Conservation (phyloP, 345 rosid species). For the Populus simonii region DNA sequence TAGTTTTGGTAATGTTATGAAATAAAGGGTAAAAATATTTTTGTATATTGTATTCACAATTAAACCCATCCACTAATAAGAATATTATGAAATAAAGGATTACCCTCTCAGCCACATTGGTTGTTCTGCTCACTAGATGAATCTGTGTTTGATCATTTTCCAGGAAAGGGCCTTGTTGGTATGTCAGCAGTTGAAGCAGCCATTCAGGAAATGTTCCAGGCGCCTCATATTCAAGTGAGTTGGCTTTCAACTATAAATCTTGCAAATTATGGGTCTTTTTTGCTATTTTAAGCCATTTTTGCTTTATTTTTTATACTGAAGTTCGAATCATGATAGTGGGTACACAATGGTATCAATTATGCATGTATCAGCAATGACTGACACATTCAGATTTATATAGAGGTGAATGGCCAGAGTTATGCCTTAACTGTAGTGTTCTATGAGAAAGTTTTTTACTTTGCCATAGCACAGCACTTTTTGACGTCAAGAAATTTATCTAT, state of each 20-base stretch:
- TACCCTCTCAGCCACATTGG: neutral
- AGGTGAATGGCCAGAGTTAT: neutral
- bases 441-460: neutral
- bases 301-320: neutral
- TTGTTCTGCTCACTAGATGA: conserved; percentile 8
- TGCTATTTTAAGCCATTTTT: neutral
- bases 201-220: conserved; percentile 94
- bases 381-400: neutral
- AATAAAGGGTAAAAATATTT: too few species aligned
- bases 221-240: conserved; percentile 94
- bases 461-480: too few species aligned
- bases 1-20: too few species aligned
- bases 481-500: too few species aligned
- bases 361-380: neutral
- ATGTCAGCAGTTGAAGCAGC: conserved; percentile 88
- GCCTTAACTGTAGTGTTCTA: neutral
- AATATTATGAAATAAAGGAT: too few species aligned
- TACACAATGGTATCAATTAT: neutral
- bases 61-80: too few species aligned
- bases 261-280: neutral
- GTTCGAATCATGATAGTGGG: neutral
- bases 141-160: conserved; percentile 11
- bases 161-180: conserved; percentile 61
- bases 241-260: conserved; percentile 5
- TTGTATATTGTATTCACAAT: too few species aligned